These are phyloP conservation scores for Cyclocybe cylindracea DNA, from an alignment of 768 basidiomycete species.

Conservation along the genomic window DNA sequence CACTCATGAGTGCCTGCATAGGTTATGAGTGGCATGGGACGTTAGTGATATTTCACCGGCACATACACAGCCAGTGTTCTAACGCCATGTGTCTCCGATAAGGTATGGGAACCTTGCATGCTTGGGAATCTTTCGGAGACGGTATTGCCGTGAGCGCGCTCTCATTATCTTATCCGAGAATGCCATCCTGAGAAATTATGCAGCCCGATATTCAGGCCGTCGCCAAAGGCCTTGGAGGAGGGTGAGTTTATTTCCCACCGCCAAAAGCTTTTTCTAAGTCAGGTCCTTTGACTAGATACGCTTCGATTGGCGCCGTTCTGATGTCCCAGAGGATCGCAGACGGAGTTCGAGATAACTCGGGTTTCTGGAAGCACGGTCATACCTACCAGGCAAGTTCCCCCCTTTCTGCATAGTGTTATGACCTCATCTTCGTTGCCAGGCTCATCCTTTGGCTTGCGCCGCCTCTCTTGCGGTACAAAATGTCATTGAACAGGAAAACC, in stretches of 20 bases:
- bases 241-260: slow-evolving; percentile 42
- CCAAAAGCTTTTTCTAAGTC: not conserved
- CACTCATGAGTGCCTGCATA: slow-evolving; percentile 13
- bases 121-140: slow-evolving; percentile 84
- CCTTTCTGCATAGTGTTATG: not conserved
- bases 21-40: slow-evolving; percentile 90
- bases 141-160: slow-evolving; percentile 47
- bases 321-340: slow-evolving; percentile 71
- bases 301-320: slow-evolving; percentile 79
- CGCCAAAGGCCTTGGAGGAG: slow-evolving; percentile 89
- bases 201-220: slow-evolving; percentile 86
- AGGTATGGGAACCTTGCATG: slow-evolving; percentile 89
- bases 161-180: not conserved
- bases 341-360: slow-evolving; percentile 68
- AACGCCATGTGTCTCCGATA: not conserved
- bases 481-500: slow-evolving; percentile 66
- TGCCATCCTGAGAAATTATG: not conserved
- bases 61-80: not conserved
- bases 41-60: slow-evolving; percentile 41
- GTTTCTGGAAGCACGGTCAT: slow-evolving; percentile 82
- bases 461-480: slow-evolving; percentile 82
- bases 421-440: slow-evolving; percentile 34
- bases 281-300: slow-evolving; percentile 52
- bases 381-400: slow-evolving; percentile 66
- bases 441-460: slow-evolving; percentile 74